Percentiles rank a stretch among this genome's conserved stretches.
phyloP scores from a whole-genome alignment of 139 green algal species.

The Yamagishiella unicocca region DNA sequence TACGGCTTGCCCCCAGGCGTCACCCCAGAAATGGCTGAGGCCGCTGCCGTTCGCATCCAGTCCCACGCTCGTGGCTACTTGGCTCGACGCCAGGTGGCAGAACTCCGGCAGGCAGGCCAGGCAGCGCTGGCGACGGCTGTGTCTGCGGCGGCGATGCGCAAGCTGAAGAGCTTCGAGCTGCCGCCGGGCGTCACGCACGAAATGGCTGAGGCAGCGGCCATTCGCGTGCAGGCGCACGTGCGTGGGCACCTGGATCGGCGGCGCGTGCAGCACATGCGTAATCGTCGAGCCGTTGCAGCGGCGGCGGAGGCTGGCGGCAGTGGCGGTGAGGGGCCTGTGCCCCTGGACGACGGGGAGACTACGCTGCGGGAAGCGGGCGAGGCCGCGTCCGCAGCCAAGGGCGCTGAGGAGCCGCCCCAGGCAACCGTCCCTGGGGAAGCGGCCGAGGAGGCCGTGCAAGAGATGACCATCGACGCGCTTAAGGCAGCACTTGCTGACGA shows the following conservation, averaged over 20 bases:
- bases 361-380: slow-evolving; percentile 21
- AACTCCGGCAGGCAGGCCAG: slow-evolving; percentile 15
- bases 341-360: background rate
- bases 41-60: slow-evolving; percentile 4
- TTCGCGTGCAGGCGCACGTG: slow-evolving; percentile 30
- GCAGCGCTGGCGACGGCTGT: slow-evolving; percentile 2
- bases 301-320: background rate
- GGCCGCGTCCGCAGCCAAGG: background rate
- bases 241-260: slow-evolving; percentile 3
- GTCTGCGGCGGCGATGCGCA: background rate
- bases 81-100: background rate
- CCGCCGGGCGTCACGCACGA: background rate
- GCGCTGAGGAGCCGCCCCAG: background rate
- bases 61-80: slow-evolving; percentile 4
- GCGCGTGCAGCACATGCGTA: slow-evolving; percentile 11
- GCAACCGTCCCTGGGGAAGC: background rate
- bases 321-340: background rate
- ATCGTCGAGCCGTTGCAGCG: no score
- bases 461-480: slow-evolving; percentile 26
- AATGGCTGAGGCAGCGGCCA: background rate
- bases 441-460: background rate
- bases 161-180: background rate
- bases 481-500: slow-evolving; percentile 18
- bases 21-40: slow-evolving; percentile 1
- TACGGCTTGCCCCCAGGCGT: background rate